Evolutionary conservation across 1,139 yeast species (phyloP).

Genomic region (Nakaseomyces glabratus): DNA sequence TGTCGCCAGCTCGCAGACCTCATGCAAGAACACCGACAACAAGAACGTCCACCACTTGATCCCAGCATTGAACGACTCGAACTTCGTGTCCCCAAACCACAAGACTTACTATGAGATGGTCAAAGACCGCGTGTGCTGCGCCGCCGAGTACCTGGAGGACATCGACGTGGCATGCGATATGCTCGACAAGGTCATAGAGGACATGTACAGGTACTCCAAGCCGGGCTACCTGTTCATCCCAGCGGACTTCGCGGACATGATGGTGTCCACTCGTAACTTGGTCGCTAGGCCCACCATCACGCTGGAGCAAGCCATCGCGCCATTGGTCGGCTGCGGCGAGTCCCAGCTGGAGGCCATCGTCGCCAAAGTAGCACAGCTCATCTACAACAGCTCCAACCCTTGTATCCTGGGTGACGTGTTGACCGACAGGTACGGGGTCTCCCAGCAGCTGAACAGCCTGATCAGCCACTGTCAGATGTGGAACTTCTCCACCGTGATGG

Average conservation of each 20-base stretch:
- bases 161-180: conserved; percentile 42
- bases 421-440: conserved; percentile 43
- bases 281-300: conserved; percentile 28
- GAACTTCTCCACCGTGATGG: conserved; percentile 26
- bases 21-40: conserved; percentile 37
- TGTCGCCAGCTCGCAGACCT: conserved; percentile 39
- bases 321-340: conserved; percentile 21
- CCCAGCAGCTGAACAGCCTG: conserved; percentile 37
- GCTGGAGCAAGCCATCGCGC: conserved; percentile 19
- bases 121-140: conserved; percentile 47
- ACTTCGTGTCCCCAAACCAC: conserved; percentile 47
- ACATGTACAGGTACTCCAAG: conserved; percentile 48
- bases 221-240: conserved; percentile 82
- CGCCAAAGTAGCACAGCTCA: conserved; percentile 38
- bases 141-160: conserved; percentile 46
- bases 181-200: conserved; percentile 55
- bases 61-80: conserved; percentile 46
- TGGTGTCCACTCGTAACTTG: conserved; percentile 35
- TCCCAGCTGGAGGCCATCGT: conserved; percentile 37
- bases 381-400: conserved; percentile 49
- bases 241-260: conserved; percentile 48
- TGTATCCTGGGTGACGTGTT: conserved; percentile 59
- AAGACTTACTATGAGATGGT: conserved; percentile 55
- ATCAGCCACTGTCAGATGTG: conserved; percentile 35
- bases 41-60: conserved; percentile 66